phyloP scores from a whole-genome alignment of 73 alveolate genomes.

The Tetrahymena thermophila region DNA sequence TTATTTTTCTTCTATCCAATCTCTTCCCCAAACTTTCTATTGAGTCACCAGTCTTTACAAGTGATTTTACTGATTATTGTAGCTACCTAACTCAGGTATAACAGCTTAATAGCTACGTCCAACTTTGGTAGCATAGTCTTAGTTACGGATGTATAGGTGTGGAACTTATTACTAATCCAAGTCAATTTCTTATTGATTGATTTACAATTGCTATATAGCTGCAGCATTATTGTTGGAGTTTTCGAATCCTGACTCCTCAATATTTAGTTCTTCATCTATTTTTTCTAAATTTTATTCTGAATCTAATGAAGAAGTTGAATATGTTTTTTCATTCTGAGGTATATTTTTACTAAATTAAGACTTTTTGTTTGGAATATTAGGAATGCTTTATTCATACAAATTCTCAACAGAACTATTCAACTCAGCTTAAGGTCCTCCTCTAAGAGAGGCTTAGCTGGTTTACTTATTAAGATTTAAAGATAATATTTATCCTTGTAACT shows the following conservation, averaged over 20 bases:
- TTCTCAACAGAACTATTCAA: neutral
- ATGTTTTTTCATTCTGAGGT: neutral
- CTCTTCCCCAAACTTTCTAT: neutral
- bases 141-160: neutral
- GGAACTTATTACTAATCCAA: neutral
- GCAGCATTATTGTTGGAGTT: neutral
- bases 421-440: neutral
- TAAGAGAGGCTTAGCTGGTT: neutral
- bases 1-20: neutral
- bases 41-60: neutral
- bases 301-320: neutral
- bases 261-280: neutral
- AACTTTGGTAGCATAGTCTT: neutral
- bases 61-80: neutral
- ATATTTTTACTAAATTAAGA: neutral
- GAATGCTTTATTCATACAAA: neutral
- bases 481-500: neutral
- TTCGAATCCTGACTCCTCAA: neutral
- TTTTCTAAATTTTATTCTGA: neutral
- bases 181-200: neutral
- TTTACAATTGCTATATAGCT: neutral
- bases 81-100: neutral
- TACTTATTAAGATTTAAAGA: neutral
- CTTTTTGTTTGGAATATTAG: neutral
- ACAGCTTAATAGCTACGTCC: neutral